A percentile compares a stretch with the other conserved stretches of the same genome.
These are phyloP conservation scores for Hypomyces perniciosus DNA, from an alignment of 2,329 filamentous ascomycete genomes.

Conservation along the genomic window DNA sequence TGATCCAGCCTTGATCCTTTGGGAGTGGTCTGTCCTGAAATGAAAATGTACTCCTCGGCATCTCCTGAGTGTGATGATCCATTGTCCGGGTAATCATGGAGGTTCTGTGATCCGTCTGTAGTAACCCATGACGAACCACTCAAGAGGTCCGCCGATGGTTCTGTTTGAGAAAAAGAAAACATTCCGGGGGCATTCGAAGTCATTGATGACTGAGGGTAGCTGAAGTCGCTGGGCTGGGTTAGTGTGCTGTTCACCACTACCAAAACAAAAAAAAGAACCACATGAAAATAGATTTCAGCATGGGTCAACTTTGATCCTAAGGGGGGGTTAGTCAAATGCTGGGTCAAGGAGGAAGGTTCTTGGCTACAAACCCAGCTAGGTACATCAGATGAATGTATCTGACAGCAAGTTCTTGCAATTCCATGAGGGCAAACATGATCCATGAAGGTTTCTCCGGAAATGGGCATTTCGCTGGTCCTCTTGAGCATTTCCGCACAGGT, in stretches of 20 bases:
- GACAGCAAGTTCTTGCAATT: constrained; percentile 18
- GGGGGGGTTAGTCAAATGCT: constrained; percentile 20
- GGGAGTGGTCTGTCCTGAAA: constrained; percentile 50
- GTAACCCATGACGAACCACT: constrained; percentile 50
- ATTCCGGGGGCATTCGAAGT: constrained; percentile 43
- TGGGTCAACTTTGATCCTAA: constrained; percentile 54
- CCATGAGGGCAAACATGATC: constrained; percentile 3
- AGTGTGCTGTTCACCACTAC: constrained; percentile 50
- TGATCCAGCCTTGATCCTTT: constrained; percentile 42
- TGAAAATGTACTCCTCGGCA: constrained; percentile 48
- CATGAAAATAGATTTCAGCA: constrained; percentile 30
- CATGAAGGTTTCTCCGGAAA: neutral
- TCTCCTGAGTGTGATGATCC: constrained; percentile 47
- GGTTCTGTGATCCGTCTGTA: constrained; percentile 56
- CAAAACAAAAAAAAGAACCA: constrained; percentile 26
- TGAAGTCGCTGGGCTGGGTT: constrained; percentile 52
- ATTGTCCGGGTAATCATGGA: constrained; percentile 46
- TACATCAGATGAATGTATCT: constrained; percentile 8
- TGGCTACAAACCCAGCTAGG: constrained; percentile 22
- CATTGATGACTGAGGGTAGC: constrained; percentile 48
- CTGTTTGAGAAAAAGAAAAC: constrained; percentile 55
- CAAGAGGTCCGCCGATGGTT: constrained; percentile 51
- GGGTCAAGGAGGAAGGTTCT: constrained; percentile 18
- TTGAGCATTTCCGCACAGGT: neutral
- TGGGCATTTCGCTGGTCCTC: no score